Evolutionary conservation across 495 filamentous ascomycete species (phyloP), one percentile per base, ranked within the genome.

Genomic region (Hyaloscypha bicolor): DNA sequence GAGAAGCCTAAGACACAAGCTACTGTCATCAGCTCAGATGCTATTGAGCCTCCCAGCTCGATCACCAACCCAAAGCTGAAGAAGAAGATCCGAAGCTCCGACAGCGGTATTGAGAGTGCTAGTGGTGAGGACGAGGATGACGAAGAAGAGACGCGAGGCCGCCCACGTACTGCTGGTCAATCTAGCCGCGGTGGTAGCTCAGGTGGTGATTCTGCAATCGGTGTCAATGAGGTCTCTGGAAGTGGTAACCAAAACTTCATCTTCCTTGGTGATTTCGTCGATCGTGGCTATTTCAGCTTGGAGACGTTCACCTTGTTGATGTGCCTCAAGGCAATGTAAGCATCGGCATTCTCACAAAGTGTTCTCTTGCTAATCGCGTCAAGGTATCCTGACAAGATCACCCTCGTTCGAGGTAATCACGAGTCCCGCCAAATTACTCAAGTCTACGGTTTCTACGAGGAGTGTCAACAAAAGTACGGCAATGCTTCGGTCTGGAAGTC

Each of bases 401-500:
- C 96, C 12, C 87, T 99, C 48, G 93, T 99, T 33, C 94, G 95
- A 42, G 95, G 95, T 33, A 99, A 99, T 73, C 95, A 99, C 76
- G 95, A 99, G 74, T 97, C 94, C 21, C 89, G 95, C 19, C 95
- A 99, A 76, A 99, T 99, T 66, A 99, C 95, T 9, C 94, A 97
- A 76, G 95, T 99, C 6, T 99, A 99, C 73, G 95, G 95, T 4
- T 99, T 99, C 80, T 97, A 98, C 81, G 95, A 98, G 73, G 95
- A 99, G 74, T 99, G 95, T 78, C 91, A 96, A 73, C 90, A 92
- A 71, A 99, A 99, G 75, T 99, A 99, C 74, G 94, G 94, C 65
- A 98, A 97, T 76, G 95, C 95, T 6, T 96, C 93, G 9, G 95
- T 99, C 22, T 99, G 95, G 95, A 99, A 99, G 79, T 92, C 94